Percentiles rank a stretch among this genome's conserved stretches.
Evolutionary conservation across 2,329 filamentous ascomycete species (phyloP).

Genomic region (Colletotrichum acutatum): DNA sequence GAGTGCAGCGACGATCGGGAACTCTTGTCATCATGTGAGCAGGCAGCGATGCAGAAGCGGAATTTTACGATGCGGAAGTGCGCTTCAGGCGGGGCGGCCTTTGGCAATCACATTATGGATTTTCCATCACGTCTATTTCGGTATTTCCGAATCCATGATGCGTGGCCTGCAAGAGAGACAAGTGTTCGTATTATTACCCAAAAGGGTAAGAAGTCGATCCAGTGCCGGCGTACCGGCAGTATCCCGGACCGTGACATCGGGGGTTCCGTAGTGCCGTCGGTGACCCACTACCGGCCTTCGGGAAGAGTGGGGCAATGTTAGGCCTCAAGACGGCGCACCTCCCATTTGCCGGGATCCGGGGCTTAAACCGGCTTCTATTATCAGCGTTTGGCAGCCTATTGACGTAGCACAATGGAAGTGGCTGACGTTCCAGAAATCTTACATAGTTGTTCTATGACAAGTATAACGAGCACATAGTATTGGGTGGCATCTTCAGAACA

Average conservation of each 20-base stretch:
- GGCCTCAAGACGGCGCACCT: not conserved
- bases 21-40: conserved; percentile 21
- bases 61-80: not conserved
- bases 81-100: not conserved
- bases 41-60: conserved; percentile 3
- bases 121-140: not conserved
- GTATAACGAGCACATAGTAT: not conserved
- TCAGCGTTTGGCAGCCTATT: not conserved
- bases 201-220: not conserved
- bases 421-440: not conserved
- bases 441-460: not conserved
- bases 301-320: not conserved
- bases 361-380: not conserved
- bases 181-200: not conserved
- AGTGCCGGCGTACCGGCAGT: not conserved
- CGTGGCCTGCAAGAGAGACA: not conserved
- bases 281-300: not conserved
- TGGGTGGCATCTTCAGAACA: not conserved
- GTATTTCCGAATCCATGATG: not conserved
- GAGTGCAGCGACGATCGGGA: conserved; percentile 3
- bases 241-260: conserved; percentile 2
- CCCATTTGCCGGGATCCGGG: not conserved
- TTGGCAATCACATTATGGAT: not conserved
- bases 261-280: conserved; percentile 1
- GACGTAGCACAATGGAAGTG: not conserved